Conservation (phyloP, 2,329 filamentous ascomycete genomes). For the Nemania serpens region DNA sequence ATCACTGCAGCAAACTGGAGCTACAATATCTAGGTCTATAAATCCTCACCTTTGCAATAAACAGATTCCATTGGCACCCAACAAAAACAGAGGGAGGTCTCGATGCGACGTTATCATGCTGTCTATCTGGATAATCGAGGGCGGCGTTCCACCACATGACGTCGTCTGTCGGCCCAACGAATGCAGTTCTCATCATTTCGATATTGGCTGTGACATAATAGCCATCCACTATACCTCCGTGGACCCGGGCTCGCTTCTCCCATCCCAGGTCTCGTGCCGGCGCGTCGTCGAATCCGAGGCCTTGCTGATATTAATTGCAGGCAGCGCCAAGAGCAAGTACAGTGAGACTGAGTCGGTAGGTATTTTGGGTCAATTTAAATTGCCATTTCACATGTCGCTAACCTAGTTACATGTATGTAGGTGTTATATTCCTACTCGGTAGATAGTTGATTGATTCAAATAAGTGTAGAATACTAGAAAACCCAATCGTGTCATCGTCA, state of each 20-base stretch:
- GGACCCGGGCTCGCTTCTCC: slow-evolving; percentile 1
- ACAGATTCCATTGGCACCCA: no score
- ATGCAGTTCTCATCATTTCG: slow-evolving; percentile 16
- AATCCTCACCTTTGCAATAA: no score
- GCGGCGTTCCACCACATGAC: neutral
- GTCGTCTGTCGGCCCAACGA: slow-evolving; percentile 13
- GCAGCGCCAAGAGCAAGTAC: slow-evolving; percentile 5
- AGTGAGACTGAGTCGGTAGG: slow-evolving; percentile 7
- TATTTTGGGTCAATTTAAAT: slow-evolving; percentile 16
- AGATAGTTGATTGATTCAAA: slow-evolving; percentile 2
- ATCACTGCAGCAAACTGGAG: no score
- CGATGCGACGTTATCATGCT: neutral
- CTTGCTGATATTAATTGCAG: slow-evolving; percentile 24
- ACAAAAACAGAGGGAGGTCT: neutral
- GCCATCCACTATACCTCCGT: slow-evolving; percentile 10
- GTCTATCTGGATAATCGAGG: neutral
- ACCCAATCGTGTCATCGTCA: slow-evolving; percentile 13
- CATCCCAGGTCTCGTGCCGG: slow-evolving; percentile 17
- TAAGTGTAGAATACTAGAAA: slow-evolving; percentile 2
- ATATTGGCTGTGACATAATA: slow-evolving; percentile 18
- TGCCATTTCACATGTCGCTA: slow-evolving; percentile 18
- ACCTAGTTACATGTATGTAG: neutral
- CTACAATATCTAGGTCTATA: no score
- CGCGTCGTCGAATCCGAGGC: slow-evolving; percentile 22
- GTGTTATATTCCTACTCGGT: no score